phyloP scores from a whole-genome alignment of 2,329 filamentous ascomycete genomes.

The Phaeoacremonium minimum region DNA sequence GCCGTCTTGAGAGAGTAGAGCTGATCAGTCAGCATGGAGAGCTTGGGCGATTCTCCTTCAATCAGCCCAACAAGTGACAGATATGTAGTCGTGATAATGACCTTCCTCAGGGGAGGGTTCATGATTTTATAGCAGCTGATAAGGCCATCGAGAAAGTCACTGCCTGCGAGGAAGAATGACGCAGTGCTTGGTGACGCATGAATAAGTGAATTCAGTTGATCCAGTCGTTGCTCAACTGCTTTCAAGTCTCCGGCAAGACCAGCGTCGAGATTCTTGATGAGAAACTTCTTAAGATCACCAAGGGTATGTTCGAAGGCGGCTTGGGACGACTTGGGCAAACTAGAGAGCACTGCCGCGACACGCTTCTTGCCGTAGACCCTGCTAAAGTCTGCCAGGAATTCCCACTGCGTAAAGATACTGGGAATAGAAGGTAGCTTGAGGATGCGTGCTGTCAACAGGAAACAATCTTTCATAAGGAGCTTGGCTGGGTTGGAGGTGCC shows the following conservation, averaged over 20 bases:
- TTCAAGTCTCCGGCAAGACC: conserved; percentile 52
- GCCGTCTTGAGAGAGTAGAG: conserved; percentile 74
- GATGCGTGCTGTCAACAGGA: conserved; percentile 58
- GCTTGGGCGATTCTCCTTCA: conserved; percentile 61
- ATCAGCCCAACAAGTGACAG: conserved; percentile 69
- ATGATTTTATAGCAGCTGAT: conserved; percentile 60
- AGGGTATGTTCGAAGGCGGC: conserved; percentile 49
- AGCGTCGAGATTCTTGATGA: conserved; percentile 61
- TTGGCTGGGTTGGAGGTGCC: conserved; percentile 26
- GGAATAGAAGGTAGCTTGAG: conserved; percentile 40
- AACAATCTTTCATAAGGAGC: conserved; percentile 58
- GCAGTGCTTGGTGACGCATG: conserved; percentile 54
- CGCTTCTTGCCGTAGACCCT: conserved; percentile 63
- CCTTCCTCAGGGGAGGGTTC: conserved; percentile 59
- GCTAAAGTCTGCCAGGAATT: conserved; percentile 65
- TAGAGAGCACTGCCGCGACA: conserved; percentile 42
- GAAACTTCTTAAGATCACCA: conserved; percentile 53
- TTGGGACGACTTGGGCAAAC: conserved; percentile 48
- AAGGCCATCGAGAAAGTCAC: conserved; percentile 81
- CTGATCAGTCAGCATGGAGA: conserved; percentile 75
- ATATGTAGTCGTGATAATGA: conserved; percentile 70
- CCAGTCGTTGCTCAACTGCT: conserved; percentile 49
- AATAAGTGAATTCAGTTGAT: conserved; percentile 59
- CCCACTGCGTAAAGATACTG: conserved; percentile 53
- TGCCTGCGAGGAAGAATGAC: conserved; percentile 71